Conservation (phyloP, 2,329 filamentous ascomycete genomes). For the Pleomassaria siparia region DNA sequence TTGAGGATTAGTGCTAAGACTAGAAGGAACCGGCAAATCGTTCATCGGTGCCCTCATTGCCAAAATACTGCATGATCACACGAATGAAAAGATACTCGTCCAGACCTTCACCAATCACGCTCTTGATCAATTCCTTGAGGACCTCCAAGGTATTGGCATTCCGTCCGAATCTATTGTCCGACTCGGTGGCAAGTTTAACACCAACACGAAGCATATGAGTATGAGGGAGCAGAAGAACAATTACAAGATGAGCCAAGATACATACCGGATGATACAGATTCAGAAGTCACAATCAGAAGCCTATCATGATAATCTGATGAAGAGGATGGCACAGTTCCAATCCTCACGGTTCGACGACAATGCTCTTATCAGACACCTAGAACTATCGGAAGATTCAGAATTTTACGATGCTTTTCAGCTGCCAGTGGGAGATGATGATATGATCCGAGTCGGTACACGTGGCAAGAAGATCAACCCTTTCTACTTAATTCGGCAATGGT, state of each 20-base stretch:
- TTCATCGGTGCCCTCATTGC: conserved; percentile 68
- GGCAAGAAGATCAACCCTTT: conserved; percentile 48
- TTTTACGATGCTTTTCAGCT: conserved; percentile 62
- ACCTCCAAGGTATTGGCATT: conserved; percentile 64
- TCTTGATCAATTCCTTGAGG: conserved; percentile 56
- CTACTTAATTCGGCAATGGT: conserved; percentile 61
- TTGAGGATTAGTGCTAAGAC: not conserved
- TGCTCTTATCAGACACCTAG: conserved; percentile 49
- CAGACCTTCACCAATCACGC: conserved; percentile 66
- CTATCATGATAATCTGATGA: conserved; percentile 26
- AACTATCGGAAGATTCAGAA: conserved; percentile 55
- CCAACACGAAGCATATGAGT: conserved; percentile 51
- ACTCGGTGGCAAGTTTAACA: conserved; percentile 62
- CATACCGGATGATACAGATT: conserved; percentile 48
- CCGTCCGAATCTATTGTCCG: conserved; percentile 55
- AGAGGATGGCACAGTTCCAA: conserved; percentile 6
- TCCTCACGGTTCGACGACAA: conserved; percentile 6
- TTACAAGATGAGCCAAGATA: conserved; percentile 34
- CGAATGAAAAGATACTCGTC: conserved; percentile 59
- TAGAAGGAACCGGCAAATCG: conserved; percentile 70
- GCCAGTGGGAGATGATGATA: conserved; percentile 50
- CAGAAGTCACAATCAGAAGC: conserved; percentile 42
- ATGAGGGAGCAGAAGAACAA: conserved; percentile 47
- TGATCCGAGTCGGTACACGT: conserved; percentile 48
- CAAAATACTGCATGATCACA: conserved; percentile 56